These are phyloP conservation scores for Pseudogymnoascus sp. DNA, from an alignment of 2,329 filamentous ascomycete genomes.

Conservation along the genomic window DNA sequence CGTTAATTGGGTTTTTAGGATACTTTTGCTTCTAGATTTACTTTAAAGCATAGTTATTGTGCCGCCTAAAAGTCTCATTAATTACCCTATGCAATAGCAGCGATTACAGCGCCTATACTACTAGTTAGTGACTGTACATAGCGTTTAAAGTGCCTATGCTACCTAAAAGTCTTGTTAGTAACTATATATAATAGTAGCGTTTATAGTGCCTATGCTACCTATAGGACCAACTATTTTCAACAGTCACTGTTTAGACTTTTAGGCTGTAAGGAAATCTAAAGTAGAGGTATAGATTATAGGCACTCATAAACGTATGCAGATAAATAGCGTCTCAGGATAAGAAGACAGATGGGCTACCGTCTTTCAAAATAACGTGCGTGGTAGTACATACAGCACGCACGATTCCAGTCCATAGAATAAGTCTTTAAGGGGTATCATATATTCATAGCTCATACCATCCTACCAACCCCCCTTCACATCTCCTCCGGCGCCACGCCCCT, in stretches of 20 bases:
- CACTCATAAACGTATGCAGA: too few species aligned
- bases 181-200: background rate
- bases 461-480: background rate
- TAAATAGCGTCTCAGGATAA: too few species aligned
- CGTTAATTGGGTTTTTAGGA: background rate
- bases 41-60: background rate
- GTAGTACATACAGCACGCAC: background rate
- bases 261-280: too few species aligned
- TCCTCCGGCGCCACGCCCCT: conserved; percentile 10
- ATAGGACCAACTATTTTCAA: too few species aligned
- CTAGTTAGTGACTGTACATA: too few species aligned
- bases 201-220: too few species aligned
- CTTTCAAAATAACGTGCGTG: background rate
- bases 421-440: background rate
- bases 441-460: conserved; percentile 5
- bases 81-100: background rate
- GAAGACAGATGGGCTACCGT: too few species aligned
- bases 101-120: background rate
- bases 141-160: background rate
- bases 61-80: background rate
- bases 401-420: background rate
- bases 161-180: background rate
- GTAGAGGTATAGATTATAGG: too few species aligned
- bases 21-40: background rate
- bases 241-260: too few species aligned